Evolutionary conservation across 495 filamentous ascomycete genomes (phyloP).

Genomic region (Filosporella fistucella): DNA sequence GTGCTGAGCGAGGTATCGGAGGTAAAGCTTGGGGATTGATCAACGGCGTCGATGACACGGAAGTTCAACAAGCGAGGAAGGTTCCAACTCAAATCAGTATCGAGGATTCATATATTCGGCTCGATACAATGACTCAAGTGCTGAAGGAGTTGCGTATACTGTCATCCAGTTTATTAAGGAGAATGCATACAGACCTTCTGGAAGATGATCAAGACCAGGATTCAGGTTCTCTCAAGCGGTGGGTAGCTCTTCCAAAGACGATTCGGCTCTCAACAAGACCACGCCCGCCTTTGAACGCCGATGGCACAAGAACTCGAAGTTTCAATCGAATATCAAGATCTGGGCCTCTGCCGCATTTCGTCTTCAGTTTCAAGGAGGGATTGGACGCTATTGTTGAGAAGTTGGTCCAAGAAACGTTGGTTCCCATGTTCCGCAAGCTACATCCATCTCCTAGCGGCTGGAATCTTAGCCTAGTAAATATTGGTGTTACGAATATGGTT

Average conservation of each 20-base stretch:
- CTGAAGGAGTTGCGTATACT: slow-evolving; percentile 57
- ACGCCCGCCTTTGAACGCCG: slow-evolving; percentile 48
- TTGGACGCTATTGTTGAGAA: slow-evolving; percentile 56
- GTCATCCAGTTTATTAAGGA: slow-evolving; percentile 62
- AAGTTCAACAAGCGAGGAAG: slow-evolving; percentile 65
- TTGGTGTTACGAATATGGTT: slow-evolving; percentile 83
- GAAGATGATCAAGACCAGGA: slow-evolving; percentile 36
- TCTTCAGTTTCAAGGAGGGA: slow-evolving; percentile 57
- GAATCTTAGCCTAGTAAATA: slow-evolving; percentile 78
- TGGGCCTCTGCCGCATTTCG: slow-evolving; percentile 61
- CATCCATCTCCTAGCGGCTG: slow-evolving; percentile 58
- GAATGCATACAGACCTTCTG: slow-evolving; percentile 74
- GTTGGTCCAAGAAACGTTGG: slow-evolving; percentile 61
- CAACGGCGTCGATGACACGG: slow-evolving; percentile 57
- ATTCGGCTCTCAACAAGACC: slow-evolving; percentile 74
- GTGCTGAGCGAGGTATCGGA: slow-evolving; percentile 64
- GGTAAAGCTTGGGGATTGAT: slow-evolving; percentile 55
- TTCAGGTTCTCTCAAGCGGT: slow-evolving; percentile 32
- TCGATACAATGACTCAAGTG: slow-evolving; percentile 58
- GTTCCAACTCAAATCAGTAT: slow-evolving; percentile 90
- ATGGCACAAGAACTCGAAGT: slow-evolving; percentile 44
- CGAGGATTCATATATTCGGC: slow-evolving; percentile 75
- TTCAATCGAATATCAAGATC: slow-evolving; percentile 67
- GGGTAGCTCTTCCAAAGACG: slow-evolving; percentile 66
- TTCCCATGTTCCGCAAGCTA: slow-evolving; percentile 68